Conservation (phyloP, 306 rosid species). For the Canavalia gladiata region DNA sequence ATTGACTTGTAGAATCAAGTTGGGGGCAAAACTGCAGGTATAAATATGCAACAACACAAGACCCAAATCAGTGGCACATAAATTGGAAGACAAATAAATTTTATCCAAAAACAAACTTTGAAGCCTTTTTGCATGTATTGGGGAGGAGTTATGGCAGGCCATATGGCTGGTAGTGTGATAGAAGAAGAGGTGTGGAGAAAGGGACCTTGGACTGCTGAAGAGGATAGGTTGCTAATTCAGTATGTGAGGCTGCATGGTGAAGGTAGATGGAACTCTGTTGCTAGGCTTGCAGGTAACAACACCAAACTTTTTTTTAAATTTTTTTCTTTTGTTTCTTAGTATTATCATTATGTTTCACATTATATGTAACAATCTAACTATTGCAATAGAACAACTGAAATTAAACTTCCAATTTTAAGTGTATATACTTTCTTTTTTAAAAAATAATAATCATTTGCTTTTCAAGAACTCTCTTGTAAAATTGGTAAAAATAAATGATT, state of each 20-base stretch:
- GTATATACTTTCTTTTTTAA: no score
- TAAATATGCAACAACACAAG: conserved; percentile 65
- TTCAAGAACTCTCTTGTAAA: no score
- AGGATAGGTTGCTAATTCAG: conserved; percentile 80
- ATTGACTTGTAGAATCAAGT: conserved; percentile 56
- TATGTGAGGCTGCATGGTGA: conserved; percentile 91
- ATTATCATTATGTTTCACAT: conserved; percentile 14
- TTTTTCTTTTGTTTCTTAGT: background rate
- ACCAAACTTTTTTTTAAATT: background rate
- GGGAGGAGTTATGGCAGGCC: conserved; percentile 69
- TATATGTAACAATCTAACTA: conserved; percentile 1
- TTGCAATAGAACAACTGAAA: background rate
- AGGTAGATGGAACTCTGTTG: conserved; percentile 96
- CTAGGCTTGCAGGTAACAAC: conserved; percentile 79
- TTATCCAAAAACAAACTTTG: conserved; percentile 16
- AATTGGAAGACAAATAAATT: conserved; percentile 37
- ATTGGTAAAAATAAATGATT: no score
- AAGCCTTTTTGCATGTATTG: conserved; percentile 57
- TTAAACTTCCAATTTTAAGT: background rate
- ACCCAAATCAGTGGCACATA: conserved; percentile 50
- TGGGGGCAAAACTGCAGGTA: conserved; percentile 52
- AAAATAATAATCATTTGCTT: no score
- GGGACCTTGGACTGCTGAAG: conserved; percentile 97
- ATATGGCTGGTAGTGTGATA: conserved; percentile 63
- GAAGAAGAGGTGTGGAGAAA: conserved; percentile 87